Evolutionary conservation across 2,329 filamentous ascomycete genomes (phyloP).

Genomic region (Exophiala calicioides): DNA sequence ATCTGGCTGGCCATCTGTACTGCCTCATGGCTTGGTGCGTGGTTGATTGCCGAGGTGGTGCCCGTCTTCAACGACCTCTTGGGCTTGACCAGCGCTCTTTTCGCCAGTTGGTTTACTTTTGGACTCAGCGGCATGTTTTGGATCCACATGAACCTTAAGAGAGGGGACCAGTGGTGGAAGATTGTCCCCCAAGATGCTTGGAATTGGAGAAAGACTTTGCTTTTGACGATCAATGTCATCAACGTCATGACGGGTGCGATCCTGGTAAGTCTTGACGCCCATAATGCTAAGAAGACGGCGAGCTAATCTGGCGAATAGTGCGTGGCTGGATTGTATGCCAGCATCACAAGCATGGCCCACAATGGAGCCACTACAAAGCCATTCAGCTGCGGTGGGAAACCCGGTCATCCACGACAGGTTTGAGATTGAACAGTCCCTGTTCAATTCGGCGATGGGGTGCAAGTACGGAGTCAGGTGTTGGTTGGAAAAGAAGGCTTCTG

Average conservation of each 20-base stretch:
- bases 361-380: constrained; percentile 19
- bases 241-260: constrained; percentile 21
- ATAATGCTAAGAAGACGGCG: constrained; percentile 3
- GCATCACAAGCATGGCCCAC: constrained; percentile 29
- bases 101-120: constrained; percentile 68
- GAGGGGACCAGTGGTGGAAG: constrained; percentile 14
- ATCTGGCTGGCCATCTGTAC: constrained; percentile 62
- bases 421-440: no score
- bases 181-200: constrained; percentile 10
- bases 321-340: constrained; percentile 33
- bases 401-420: constrained; percentile 3
- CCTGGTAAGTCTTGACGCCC: constrained; percentile 17
- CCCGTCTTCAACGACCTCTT: constrained; percentile 69
- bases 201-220: constrained; percentile 9
- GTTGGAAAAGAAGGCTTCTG: no score
- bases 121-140: constrained; percentile 39
- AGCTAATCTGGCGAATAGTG: constrained; percentile 24
- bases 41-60: constrained; percentile 68
- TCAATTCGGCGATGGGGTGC: no score
- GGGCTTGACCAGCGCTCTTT: constrained; percentile 63
- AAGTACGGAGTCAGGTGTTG: no score
- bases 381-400: constrained; percentile 17
- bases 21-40: constrained; percentile 61
- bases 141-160: constrained; percentile 40
- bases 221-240: constrained; percentile 21